Evolutionary conservation across 176 grass and related monocot species (phyloP), one percentile per base, ranked within the genome.

Genomic region (Avena atlantica): DNA sequence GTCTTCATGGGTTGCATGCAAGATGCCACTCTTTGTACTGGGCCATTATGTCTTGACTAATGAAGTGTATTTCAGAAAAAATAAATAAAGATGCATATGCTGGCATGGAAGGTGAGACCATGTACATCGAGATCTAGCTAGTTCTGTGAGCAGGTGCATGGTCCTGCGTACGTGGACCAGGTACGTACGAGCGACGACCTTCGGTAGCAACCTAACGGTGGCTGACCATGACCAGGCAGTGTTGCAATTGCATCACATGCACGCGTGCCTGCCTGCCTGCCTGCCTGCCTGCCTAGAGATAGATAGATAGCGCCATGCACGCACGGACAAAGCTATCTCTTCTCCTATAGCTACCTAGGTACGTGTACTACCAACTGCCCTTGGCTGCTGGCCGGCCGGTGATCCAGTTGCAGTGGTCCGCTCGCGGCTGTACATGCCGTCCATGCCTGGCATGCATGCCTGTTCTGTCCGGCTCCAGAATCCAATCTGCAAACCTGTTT

Each of bases 141-240:
- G 40, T 0, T 42, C 6, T 6, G 6, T 42, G 6, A 6, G 40
- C 40, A 42, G 40, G 40, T 1, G 40, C 40, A 42, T 42, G 40
- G 40, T 42, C 40, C 40, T 42, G 40, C 40, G 40, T 42, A 42
- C 40, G 40, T 42, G 40, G 40, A 42, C 5, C 40, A 42, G 40
- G 5, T 7, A 42, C 4, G 40, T 42, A 42, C 0, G 40, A 42
- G 40, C 50, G 63, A 31, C 25, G 63, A 66, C 63, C 63, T 66
- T 66, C 63, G 4, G 10, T 12, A 6, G 63, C 63, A 66, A 66
- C 31, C 0, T 34, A 34, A 34, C 12, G 21, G 63, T 66, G 45
- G n/a, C 47, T 75, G 72, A 75, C 72, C 12, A 27, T 75, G 47
- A 75, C 72, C 72, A 8, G 25, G 21, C 72, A 74, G 50, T 51